phyloP scores from a whole-genome alignment of 1,284 basidiomycete genomes.

The Trametes sp. region DNA sequence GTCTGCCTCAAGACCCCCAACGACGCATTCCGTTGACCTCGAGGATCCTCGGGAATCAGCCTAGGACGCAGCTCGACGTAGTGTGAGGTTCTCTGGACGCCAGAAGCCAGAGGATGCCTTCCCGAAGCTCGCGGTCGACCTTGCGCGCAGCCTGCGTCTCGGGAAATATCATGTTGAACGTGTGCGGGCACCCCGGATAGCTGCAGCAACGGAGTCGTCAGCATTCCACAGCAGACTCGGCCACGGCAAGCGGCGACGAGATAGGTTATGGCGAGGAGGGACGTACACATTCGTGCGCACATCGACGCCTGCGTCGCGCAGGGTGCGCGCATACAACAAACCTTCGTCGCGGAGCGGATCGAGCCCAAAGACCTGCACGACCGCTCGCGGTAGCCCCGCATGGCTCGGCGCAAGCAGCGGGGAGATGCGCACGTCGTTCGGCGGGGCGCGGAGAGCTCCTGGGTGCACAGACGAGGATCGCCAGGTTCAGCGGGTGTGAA shows the following conservation, averaged over 20 bases:
- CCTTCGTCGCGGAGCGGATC: conserved; percentile 37
- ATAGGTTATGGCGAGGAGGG: too few species aligned
- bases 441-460: background rate
- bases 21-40: too few species aligned
- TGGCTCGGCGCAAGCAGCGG: conserved; percentile 31
- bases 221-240: too few species aligned
- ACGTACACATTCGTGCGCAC: conserved; percentile 9
- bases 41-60: too few species aligned
- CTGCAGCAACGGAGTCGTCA: conserved; percentile 1
- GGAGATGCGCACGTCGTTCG: conserved; percentile 24
- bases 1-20: too few species aligned
- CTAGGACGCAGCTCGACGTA: background rate
- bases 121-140: conserved; percentile 5
- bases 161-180: conserved; percentile 17
- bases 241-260: too few species aligned
- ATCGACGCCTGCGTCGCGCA: conserved; percentile 11
- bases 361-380: conserved; percentile 32
- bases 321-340: conserved; percentile 31
- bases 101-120: conserved; percentile 9
- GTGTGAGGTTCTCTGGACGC: too few species aligned
- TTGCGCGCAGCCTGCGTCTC: conserved; percentile 8
- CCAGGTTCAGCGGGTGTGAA: background rate
- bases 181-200: conserved; percentile 22
- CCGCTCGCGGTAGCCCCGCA: conserved; percentile 28
- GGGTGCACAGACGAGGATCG: background rate